Conservation (phyloP, 495 filamentous ascomycete genomes). For the Aspergillus bertholletiae region DNA sequence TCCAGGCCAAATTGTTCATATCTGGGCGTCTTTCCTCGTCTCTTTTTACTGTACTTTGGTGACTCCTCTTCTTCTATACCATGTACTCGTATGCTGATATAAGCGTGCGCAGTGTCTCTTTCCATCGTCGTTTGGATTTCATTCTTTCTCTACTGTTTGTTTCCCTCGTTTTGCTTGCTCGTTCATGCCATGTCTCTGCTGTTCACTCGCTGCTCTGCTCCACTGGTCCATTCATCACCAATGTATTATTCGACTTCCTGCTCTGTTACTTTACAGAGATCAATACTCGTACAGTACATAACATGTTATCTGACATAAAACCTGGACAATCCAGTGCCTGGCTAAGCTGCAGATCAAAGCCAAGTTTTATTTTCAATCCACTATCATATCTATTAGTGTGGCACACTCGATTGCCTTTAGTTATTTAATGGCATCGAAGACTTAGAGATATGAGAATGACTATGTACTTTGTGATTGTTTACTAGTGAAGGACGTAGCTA, state of each 20-base stretch:
- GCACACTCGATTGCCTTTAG: background rate
- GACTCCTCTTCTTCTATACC: background rate
- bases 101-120: background rate
- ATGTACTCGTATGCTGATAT: background rate
- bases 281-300: background rate
- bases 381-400: background rate
- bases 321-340: background rate
- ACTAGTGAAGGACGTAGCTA: no score
- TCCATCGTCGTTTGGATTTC: background rate
- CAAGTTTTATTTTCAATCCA: background rate
- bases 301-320: slow-evolving; percentile 1
- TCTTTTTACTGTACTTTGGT: slow-evolving; percentile 1
- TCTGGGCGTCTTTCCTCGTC: slow-evolving; percentile 1
- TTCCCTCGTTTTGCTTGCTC: background rate
- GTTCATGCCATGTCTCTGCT: slow-evolving; percentile 1
- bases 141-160: background rate
- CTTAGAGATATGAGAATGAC: no score
- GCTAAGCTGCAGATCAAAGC: background rate
- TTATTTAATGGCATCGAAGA: no score
- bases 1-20: background rate
- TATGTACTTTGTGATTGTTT: no score
- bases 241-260: slow-evolving; percentile 2
- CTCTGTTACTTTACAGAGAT: background rate
- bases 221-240: slow-evolving; percentile 1
- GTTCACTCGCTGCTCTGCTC: background rate